Base-by-base conservation (phyloP, 768 basidiomycete genomes). In the Rhizopogon salebrosus region DNA sequence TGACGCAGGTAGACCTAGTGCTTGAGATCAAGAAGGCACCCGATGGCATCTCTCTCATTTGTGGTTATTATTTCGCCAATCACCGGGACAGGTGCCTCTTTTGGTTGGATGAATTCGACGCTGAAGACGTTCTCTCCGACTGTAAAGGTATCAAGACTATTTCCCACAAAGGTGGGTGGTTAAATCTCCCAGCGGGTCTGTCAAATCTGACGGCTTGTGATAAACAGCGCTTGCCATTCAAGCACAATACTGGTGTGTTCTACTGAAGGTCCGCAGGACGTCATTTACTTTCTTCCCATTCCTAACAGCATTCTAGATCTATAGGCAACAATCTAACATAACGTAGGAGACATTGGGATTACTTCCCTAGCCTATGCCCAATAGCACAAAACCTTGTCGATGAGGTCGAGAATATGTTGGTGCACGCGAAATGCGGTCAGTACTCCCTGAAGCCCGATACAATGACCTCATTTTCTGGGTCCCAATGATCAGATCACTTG, bases 51-150 rank as follows among this genome's bases (percentile, higher is more conserved):
- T 60, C 56, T 13, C 23, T 62, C 4, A 34, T 62, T 24, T 65
- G 67, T 57, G 53, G 72, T 52, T 83, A 83, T 60, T 83, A 82
- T 57, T 80, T 78, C 50, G 78, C 75, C 22, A 71, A 81, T 54
- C 79, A 82, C 37, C 20, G 57, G 1, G 62, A 65, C 0, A 73
- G 77, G 23, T 61, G 67, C n/a, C 63, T 84, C 9, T 85, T 84
- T 54, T 86, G 79, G 73, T 51, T 83, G 35, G 74, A 83, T 40
- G 56, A 68, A 0, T 77, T 73, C 52, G 62, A 74, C 0, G 70
- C 73, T 0, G 43, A 52, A 0, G 49, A 63, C 8, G 59, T 81
- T 37, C 58, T 68, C 24, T 29, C 26, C 23, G 56, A 62, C 5
- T 65, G 65, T 38, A 55, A 22, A 40, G 64, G 64, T 5, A 16